These are phyloP conservation scores for Dipodascus geniculatus DNA, from an alignment of 805 yeast genomes.

Conservation along the genomic window DNA sequence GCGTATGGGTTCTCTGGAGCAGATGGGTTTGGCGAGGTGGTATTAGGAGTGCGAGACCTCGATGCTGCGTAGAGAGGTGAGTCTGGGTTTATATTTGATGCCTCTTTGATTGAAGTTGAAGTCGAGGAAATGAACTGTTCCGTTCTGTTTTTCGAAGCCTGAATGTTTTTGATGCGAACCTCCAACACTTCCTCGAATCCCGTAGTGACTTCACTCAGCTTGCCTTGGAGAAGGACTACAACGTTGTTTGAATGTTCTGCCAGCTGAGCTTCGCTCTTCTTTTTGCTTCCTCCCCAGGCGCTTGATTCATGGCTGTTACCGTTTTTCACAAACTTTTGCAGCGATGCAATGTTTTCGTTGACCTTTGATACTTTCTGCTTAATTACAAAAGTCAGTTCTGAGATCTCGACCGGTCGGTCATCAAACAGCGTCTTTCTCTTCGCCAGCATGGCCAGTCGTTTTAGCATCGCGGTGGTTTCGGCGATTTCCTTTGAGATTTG, in stretches of 20 bases:
- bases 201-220: slow-evolving; percentile 84
- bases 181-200: slow-evolving; percentile 86
- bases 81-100: slow-evolving; percentile 14
- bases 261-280: slow-evolving; percentile 47
- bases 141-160: slow-evolving; percentile 67
- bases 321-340: slow-evolving; percentile 37
- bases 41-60: slow-evolving; percentile 9
- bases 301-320: slow-evolving; percentile 23
- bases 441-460: slow-evolving; percentile 74
- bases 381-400: slow-evolving; percentile 75
- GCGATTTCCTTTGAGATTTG: slow-evolving; percentile 81
- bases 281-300: slow-evolving; percentile 20
- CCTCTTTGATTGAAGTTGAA: slow-evolving; percentile 14
- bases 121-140: slow-evolving; percentile 63
- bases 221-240: slow-evolving; percentile 73
- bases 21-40: neutral
- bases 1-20: slow-evolving; percentile 11
- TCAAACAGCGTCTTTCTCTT: slow-evolving; percentile 84
- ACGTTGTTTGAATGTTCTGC: slow-evolving; percentile 74
- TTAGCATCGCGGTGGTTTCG: slow-evolving; percentile 67
- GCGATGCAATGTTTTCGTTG: slow-evolving; percentile 53
- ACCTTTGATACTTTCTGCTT: slow-evolving; percentile 77
- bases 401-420: slow-evolving; percentile 88
- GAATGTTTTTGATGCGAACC: slow-evolving; percentile 72
- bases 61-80: slow-evolving; percentile 26